Evolutionary conservation across 1,284 basidiomycete species (phyloP), one percentile per base, ranked within the genome.

Genomic region (Boletus semigastroideus): DNA sequence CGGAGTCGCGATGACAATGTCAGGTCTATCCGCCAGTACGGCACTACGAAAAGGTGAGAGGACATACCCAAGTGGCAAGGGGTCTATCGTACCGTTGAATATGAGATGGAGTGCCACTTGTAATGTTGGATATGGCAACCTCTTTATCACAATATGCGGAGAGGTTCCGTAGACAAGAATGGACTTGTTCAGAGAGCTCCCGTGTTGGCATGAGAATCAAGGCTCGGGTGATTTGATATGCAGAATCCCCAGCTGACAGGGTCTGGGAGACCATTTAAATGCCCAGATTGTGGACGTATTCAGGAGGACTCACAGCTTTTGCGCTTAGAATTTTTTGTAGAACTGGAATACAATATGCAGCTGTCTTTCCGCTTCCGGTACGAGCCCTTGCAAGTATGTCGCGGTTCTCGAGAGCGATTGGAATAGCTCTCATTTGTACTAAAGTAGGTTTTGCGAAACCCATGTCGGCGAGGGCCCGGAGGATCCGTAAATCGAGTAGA

Each of bases 351-450:
- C 87, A 93, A 69, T 99, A 99, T 4, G 97, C 94, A 1, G 92
- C 91, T 0, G 97, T 99, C 77, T 99, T 99, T 42, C 97, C 97
- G 53, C 91, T 94, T 13, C 97, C 97, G 1, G 97, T 99, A 34
- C 92, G 82, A 4, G 97, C 95, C 31, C 93, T 81, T 6, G 95
- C 96, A 22, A 99, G 82, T 49, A 99, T 90, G 71, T 99, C 97
- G 46, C 86, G 84, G 57, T 90, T 87, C 69, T 95, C 91, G 27
- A 99, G 80, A 0, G 92, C 92, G 22, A 94, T 78, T 6, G 93
- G 92, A 47, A 96, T 91, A 0, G 85, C 84, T 68, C 88, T 90
- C 7, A 78, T 77, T 67, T 94, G 92, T 4, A 94, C 86, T 19
- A 87, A 78, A 0, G 92, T 94, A 1, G 92, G 92, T 28, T 80